Evolutionary conservation across 208 protist species (phyloP).

Genomic region (Herpetomonas tarakana): DNA sequence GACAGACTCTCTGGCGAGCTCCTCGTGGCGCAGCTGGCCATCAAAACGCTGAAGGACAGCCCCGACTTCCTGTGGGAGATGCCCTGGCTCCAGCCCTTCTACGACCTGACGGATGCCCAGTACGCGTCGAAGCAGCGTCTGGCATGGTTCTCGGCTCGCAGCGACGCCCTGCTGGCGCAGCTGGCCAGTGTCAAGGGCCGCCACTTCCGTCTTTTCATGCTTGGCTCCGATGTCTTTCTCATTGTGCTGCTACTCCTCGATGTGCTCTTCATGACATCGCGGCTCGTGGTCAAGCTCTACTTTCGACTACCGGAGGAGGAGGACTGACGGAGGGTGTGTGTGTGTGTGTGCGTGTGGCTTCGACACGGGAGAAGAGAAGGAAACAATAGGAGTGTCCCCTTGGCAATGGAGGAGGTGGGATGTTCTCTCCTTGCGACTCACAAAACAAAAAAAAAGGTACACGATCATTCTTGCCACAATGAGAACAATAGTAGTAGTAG

Average conservation of each 20-base stretch:
- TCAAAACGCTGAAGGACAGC: conserved; percentile 47
- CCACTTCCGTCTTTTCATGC: conserved; percentile 65
- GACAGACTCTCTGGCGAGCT: conserved; percentile 52
- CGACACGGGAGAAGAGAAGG: not conserved
- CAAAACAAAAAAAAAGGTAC: too few relatives aligned
- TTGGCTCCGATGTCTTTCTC: conserved; percentile 70
- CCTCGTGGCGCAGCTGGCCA: conserved; percentile 45
- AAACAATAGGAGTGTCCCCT: too few relatives aligned
- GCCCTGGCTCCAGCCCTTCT: conserved; percentile 61
- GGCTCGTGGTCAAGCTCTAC: conserved; percentile 55
- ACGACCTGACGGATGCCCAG: conserved; percentile 52
- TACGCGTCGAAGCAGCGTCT: conserved; percentile 48
- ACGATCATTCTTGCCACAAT: too few relatives aligned
- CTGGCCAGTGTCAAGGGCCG: conserved; percentile 55
- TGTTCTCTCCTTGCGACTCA: too few relatives aligned
- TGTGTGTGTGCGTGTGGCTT: not conserved
- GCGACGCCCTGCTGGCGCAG: conserved; percentile 64
- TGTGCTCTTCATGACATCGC: conserved; percentile 50
- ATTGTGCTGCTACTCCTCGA: conserved; percentile 67
- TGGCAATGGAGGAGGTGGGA: too few relatives aligned
- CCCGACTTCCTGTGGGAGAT: conserved; percentile 76
- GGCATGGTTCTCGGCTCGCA: conserved; percentile 56
- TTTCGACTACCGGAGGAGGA: conserved; percentile 23
- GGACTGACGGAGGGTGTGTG: conserved; percentile 3
- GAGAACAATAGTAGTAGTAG: too few relatives aligned